phyloP scores from a whole-genome alignment of 1,139 yeast genomes.

The Chernovozyma aurita region DNA sequence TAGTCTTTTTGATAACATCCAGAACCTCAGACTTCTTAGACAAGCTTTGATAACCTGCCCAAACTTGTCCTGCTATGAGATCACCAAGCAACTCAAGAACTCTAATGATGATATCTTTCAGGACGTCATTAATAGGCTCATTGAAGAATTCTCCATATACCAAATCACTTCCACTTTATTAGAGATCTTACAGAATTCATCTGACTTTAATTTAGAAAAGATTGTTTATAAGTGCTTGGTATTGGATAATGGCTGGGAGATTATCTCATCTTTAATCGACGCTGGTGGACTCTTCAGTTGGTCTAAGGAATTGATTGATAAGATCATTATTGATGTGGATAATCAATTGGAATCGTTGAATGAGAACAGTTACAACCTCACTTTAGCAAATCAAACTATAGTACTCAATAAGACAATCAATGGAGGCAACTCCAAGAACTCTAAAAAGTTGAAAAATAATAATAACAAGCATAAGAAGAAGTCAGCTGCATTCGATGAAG shows the following conservation, averaged over 20 bases:
- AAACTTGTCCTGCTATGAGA: slow-evolving; percentile 58
- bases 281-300: slow-evolving; percentile 70
- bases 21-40: slow-evolving; percentile 60
- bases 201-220: slow-evolving; percentile 34
- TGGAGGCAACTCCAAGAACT: slow-evolving; percentile 15
- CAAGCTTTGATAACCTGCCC: slow-evolving; percentile 82
- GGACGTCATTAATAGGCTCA: slow-evolving; percentile 63
- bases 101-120: slow-evolving; percentile 61
- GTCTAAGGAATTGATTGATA: slow-evolving; percentile 44
- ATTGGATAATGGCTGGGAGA: slow-evolving; percentile 49
- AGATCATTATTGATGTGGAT: slow-evolving; percentile 42
- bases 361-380: slow-evolving; percentile 49
- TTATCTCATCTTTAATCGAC: slow-evolving; percentile 62
- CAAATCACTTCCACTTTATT: slow-evolving; percentile 36
- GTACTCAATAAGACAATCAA: too few species aligned
- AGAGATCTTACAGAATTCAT: slow-evolving; percentile 12
- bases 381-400: slow-evolving; percentile 51
- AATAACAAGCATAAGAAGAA: slow-evolving; percentile 18
- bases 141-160: slow-evolving; percentile 53
- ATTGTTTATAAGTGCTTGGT: slow-evolving; percentile 30
- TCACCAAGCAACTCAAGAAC: slow-evolving; percentile 54
- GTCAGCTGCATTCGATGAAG: slow-evolving; percentile 4
- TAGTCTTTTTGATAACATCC: slow-evolving; percentile 31
- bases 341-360: slow-evolving; percentile 47
- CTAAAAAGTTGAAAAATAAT: too few species aligned